Evolutionary conservation across 345 rosid genomes (phyloP), one percentile per base, ranked within the genome.

Genomic region (Punica granatum): DNA sequence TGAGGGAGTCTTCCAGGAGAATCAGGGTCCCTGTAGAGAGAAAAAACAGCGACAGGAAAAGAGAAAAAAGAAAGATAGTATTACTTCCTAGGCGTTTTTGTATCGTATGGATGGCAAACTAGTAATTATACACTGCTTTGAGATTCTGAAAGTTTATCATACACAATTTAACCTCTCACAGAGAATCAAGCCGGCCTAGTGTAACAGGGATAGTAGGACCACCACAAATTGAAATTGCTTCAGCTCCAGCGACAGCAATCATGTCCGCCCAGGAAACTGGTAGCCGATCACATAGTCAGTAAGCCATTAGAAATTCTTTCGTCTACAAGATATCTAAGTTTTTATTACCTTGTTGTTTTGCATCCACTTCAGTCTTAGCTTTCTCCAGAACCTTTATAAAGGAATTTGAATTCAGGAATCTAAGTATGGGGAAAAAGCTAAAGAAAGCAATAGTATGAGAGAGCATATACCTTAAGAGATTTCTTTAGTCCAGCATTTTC

Each of bases 211-310:
- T 87, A 37, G 77, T 73, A 11, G 98, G 98, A 75, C 98, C 98
- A n/a, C 96, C 94, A 65, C 97, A 90, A 60, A 85, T 60, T 16
- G 96, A 85, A 80, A 90, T 90, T 69, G 96, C 97, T 81, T 87
- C 94, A 65, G 98, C 93, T 67, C 94, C 97, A 65, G 87, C 92
- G 15, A 90, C 85, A 77, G 92, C 81, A 66, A 90, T 92, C 89
- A 87, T 83, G 82, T 92, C 98, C 2, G 97, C 93, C 98, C 98
- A 90, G 31, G 98, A 90, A 51, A 90, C 97, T 93, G 75, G 82
- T n/a, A 70, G 35, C 16, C 31, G 23, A 64, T 11, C 41, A 37
- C 11, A 4, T 11, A 37, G 41, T 37, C 11, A 37, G 41, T 37
- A 37, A 37, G 41, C 41, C 41, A 37, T 11, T 37, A 43, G 15